phyloP scores from a whole-genome alignment of 2,329 filamentous ascomycete species.

The Pseudodiploospora longispora region DNA sequence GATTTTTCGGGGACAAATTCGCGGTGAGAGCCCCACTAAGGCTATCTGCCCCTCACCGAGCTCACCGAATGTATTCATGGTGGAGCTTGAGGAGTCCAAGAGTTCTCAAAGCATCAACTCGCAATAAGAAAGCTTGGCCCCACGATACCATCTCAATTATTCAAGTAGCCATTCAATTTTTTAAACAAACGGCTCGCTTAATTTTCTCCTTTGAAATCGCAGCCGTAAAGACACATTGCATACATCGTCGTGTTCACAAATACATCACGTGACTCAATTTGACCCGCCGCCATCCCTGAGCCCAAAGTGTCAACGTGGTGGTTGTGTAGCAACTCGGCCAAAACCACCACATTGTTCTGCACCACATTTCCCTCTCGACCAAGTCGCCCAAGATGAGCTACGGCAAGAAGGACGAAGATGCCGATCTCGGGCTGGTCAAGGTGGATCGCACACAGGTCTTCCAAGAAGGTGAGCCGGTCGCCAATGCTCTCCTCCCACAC shows the following conservation, averaged over 20 bases:
- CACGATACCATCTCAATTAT: too few species aligned
- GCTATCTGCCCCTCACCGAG: too few species aligned
- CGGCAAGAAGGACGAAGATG: constrained; percentile 99
- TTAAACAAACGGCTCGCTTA: too few species aligned
- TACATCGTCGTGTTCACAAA: background rate
- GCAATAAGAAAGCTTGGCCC: too few species aligned
- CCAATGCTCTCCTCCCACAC: constrained; percentile 12
- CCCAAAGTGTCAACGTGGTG: constrained; percentile 31
- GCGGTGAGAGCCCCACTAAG: too few species aligned
- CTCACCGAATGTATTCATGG: too few species aligned
- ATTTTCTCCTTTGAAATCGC: too few species aligned
- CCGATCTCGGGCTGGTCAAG: constrained; percentile 86
- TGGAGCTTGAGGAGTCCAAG: too few species aligned
- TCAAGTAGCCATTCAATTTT: too few species aligned
- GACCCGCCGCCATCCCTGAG: constrained; percentile 23
- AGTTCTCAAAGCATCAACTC: too few species aligned
- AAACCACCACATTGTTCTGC: constrained; percentile 26
- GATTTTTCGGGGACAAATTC: background rate
- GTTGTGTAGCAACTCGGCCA: constrained; percentile 23
- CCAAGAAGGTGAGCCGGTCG: constrained; percentile 72
- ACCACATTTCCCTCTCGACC: constrained; percentile 22
- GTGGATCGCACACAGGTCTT: constrained; percentile 97
- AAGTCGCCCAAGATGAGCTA: constrained; percentile 70
- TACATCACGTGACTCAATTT: constrained; percentile 25
- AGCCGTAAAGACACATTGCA: too few species aligned